Base-by-base conservation (phyloP, 176 grass and related monocot genomes). In the Chrysopogon serrulatus region DNA sequence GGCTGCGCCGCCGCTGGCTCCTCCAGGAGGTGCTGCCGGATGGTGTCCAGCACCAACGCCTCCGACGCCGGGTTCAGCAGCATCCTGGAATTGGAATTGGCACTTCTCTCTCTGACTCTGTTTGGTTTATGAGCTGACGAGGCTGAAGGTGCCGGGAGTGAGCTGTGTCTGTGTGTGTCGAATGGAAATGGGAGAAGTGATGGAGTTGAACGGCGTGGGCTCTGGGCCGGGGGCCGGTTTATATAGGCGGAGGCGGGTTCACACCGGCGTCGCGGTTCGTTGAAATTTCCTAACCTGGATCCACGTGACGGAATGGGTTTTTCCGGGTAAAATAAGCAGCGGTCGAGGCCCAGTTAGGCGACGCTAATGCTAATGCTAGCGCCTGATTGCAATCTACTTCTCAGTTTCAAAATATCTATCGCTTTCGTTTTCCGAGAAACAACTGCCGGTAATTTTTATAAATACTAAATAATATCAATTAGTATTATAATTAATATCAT, bases 21-120 rank as follows among this genome's bases (percentile, higher is more conserved):
- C 69, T 93, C 95, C 27, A 93, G 79, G n/a, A 93, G 92, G 72
- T 91, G 89, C 13, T 87, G 90, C 74, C 88, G 31, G 63, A 97
- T 62, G 70, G 33, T 85, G 42, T 90, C 87, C 9, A 95, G 79
- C 74, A 86, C 63, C 82, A 57, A 10, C 82, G 91, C 67, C 77
- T 74, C 78, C 69, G 87, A 77, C 37, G 63, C 72, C 78, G 72
- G 74, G 68, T 83, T 87, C 4, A 68, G 68, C 84, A 90, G 33
- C 84, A 90, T 79, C 32, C 13, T 49, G 42, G 18, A 44, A 14
- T 5, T 8, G 37, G 11, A 27, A n/a, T n/a, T n/a, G n/a, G n/a
- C n/a, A n/a, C n/a, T n/a, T n/a, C n/a, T n/a, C 35, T 51, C 63
- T 80, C 21, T 66, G 54, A 19, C 19, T 67, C 43, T 53, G 33